Evolutionary conservation across 2,329 filamentous ascomycete genomes (phyloP), one percentile per base, ranked within the genome.

Genomic region (Talaromyces atroroseus): DNA sequence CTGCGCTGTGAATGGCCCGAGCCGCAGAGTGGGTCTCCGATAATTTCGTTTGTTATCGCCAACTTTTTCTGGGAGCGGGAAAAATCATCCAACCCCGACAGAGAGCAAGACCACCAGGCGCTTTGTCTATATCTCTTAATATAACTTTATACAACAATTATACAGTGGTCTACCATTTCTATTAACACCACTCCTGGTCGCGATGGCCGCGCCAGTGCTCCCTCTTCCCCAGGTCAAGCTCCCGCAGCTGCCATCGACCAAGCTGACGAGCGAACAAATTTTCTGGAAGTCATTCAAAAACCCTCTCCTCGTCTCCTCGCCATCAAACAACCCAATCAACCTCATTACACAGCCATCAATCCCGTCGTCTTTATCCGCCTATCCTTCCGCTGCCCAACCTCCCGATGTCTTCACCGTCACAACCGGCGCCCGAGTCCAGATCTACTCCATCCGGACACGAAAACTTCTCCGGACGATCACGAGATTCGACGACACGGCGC

Each of bases 271-370:
- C 32, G 94, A 99, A 77, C 92, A 97, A 76, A 83, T 87, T 63
- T 97, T 97, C 80, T 99, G 95, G 95, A 88, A 88, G 69, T 87
- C 88, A 12, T 99, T 99, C 79, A 91, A 90, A 76, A 94, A 92
- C 64, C 89, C 92, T 63, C 84, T 95, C 57, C 85, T 92, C 60
- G 86, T 97, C 60, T 89, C 94, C 47, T 95, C 92, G 61, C 91
- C 92, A 62, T 90, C 94, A 62, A 89, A 90, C 69, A 91, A 89
- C 71, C 88, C 90, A 47, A 84, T 99, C 66, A 96, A 91, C 34
- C 87, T 95, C 72, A 95, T 99, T 71, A 92, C 89, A 50, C 87
- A 86, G 70, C 88, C 81, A 59, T 74, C 73, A 20, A 71, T 75
- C 11, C 76, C 79, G 16, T 75, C 74, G 7, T 72, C 74, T 23